These are phyloP conservation scores for Beauveria asiatica DNA, from an alignment of 2,329 filamentous ascomycete species.

Conservation along the genomic window DNA sequence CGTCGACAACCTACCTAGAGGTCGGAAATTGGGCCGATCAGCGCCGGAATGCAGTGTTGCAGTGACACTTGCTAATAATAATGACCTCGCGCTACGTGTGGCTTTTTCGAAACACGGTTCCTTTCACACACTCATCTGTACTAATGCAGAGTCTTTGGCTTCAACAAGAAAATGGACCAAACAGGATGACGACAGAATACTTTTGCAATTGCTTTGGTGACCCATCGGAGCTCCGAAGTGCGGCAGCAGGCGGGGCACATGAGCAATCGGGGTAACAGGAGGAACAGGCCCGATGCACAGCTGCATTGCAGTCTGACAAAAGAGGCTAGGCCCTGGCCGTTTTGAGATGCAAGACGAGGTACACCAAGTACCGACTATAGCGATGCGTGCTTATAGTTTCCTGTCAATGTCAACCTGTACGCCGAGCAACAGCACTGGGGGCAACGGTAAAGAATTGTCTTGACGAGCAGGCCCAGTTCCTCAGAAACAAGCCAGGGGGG, in stretches of 20 bases:
- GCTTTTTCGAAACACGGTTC: too few species aligned
- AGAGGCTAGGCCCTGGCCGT: background rate
- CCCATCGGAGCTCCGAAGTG: background rate
- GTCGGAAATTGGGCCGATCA: background rate
- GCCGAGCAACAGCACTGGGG: background rate
- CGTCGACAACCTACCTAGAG: background rate
- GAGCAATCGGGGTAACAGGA: background rate
- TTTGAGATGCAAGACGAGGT: background rate
- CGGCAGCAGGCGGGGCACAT: background rate
- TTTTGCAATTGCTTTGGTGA: background rate
- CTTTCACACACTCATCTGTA: rapidly evolving
- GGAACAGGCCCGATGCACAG: background rate
- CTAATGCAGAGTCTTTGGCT: background rate
- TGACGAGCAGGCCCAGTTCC: background rate
- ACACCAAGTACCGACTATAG: background rate
- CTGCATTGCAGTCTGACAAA: background rate
- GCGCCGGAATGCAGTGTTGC: background rate
- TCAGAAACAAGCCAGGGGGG: background rate
- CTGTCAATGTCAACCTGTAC: background rate
- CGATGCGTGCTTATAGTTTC: background rate
- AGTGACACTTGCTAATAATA: background rate
- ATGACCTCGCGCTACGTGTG: background rate
- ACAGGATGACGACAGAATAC: background rate
- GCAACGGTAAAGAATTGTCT: too few species aligned
- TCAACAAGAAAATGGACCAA: background rate